phyloP scores from a whole-genome alignment of 1,139 yeast species.

The Suhomyces terraborum region DNA sequence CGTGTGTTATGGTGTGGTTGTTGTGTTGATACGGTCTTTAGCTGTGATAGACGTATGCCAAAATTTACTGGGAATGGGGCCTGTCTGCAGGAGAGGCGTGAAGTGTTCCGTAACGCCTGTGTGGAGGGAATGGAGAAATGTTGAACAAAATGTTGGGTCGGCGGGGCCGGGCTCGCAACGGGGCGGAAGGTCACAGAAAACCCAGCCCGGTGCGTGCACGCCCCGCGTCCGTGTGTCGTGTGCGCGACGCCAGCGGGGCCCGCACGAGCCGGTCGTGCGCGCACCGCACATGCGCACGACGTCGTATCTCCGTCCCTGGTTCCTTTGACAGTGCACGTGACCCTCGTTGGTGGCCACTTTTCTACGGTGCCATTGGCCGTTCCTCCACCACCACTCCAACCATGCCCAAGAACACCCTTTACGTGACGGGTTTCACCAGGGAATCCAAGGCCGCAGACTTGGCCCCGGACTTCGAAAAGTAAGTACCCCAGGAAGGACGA shows the following conservation, averaged over 20 bases:
- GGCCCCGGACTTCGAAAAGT: constrained; percentile 71
- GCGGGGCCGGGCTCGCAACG: constrained; percentile 2
- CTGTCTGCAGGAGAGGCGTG: not conserved
- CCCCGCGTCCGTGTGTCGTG: not conserved
- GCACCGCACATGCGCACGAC: too few relatives aligned
- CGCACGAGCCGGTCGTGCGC: too few relatives aligned
- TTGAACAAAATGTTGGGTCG: constrained; percentile 4
- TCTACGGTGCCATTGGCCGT: not conserved
- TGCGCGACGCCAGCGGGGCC: too few relatives aligned
- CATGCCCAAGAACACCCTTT: constrained; percentile 60
- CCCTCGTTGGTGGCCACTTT: not conserved
- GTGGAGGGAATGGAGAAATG: constrained; percentile 2
- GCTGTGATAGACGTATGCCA: not conserved
- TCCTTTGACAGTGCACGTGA: too few relatives aligned
- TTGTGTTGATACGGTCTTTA: not conserved
- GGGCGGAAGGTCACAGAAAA: not conserved
- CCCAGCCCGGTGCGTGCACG: not conserved
- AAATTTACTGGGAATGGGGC: constrained; percentile 2
- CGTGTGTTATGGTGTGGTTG: not conserved
- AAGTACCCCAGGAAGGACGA: constrained; percentile 30
- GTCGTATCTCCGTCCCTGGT: too few relatives aligned
- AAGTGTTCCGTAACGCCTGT: not conserved
- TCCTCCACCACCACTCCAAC: not conserved
- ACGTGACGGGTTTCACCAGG: constrained; percentile 62
- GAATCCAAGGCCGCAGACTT: constrained; percentile 66